A percentile compares a stretch with the other conserved stretches of the same genome.
phyloP scores from a whole-genome alignment of 306 rosid species.

The Lagenaria siceraria region DNA sequence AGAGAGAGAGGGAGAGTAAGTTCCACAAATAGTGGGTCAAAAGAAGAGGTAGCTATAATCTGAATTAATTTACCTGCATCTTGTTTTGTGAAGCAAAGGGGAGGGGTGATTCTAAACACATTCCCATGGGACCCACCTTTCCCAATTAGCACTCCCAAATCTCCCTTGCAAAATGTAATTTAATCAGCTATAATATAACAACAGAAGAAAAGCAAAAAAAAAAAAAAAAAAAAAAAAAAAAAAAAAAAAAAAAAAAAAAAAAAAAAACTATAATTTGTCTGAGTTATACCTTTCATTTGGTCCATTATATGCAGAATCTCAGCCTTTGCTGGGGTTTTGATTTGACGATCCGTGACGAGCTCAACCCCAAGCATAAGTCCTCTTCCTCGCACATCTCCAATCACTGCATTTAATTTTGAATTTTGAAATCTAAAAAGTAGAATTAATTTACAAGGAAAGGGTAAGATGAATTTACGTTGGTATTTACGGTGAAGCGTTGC shows the following conservation, averaged over 20 bases:
- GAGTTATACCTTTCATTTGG: constrained; percentile 86
- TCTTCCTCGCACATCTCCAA: constrained; percentile 86
- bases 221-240: no score
- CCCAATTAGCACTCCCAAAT: constrained; percentile 72
- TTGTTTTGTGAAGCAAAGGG: constrained; percentile 72
- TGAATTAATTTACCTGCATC: constrained; percentile 52
- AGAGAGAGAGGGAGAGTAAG: not conserved
- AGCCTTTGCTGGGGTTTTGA: constrained; percentile 79
- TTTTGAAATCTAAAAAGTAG: no score
- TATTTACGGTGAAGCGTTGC: constrained; percentile 47
- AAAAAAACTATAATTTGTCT: no score
- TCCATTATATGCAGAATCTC: constrained; percentile 63
- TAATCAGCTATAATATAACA: not conserved
- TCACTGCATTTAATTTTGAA: constrained; percentile 17
- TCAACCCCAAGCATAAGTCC: constrained; percentile 91
- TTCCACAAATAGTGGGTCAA: not conserved
- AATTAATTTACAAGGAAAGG: not conserved
- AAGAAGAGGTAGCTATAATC: no score
- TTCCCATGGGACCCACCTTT: constrained; percentile 82
- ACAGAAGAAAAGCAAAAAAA: no score
- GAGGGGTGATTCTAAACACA: constrained; percentile 91
- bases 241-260: no score
- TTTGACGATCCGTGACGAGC: constrained; percentile 59
- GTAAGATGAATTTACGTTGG: constrained; percentile 29
- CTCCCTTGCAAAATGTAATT: constrained; percentile 13